Conservation (phyloP, 169 alveolate species). For the Perkinsus marinus region DNA sequence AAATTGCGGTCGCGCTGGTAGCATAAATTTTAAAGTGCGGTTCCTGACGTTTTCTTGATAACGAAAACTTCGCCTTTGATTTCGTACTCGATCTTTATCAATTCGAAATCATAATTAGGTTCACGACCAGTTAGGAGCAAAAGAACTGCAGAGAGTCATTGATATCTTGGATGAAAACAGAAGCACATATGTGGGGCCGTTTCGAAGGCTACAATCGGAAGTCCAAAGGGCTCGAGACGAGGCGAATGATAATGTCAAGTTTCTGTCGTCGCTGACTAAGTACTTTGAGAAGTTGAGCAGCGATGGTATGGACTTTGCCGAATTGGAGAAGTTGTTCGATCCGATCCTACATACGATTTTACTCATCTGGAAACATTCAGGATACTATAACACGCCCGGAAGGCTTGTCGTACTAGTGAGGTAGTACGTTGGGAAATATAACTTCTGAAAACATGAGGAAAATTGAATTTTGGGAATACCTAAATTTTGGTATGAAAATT, state of each 20-base stretch:
- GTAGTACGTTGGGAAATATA: too few species aligned
- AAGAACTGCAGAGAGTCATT: slow-evolving; percentile 27
- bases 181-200: slow-evolving; percentile 76
- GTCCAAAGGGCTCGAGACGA: slow-evolving; percentile 75
- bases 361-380: slow-evolving; percentile 71
- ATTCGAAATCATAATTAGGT: not conserved
- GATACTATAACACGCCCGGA: slow-evolving; percentile 76
- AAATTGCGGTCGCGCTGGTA: too few species aligned
- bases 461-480: too few species aligned
- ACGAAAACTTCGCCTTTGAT: too few species aligned
- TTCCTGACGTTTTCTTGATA: too few species aligned
- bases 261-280: slow-evolving; percentile 52
- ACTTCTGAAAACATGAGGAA: too few species aligned
- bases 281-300: slow-evolving; percentile 57
- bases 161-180: slow-evolving; percentile 74
- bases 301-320: slow-evolving; percentile 64
- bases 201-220: slow-evolving; percentile 68
- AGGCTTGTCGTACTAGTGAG: slow-evolving; percentile 72
- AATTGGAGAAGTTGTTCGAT: slow-evolving; percentile 60
- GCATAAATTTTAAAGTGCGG: too few species aligned
- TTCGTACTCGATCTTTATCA: not conserved
- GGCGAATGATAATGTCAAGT: slow-evolving; percentile 73
- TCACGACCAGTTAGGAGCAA: not conserved
- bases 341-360: slow-evolving; percentile 77
- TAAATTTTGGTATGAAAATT: too few species aligned